phyloP scores from a whole-genome alignment of 345 rosid species.

The Eucalyptus erythrocorys region DNA sequence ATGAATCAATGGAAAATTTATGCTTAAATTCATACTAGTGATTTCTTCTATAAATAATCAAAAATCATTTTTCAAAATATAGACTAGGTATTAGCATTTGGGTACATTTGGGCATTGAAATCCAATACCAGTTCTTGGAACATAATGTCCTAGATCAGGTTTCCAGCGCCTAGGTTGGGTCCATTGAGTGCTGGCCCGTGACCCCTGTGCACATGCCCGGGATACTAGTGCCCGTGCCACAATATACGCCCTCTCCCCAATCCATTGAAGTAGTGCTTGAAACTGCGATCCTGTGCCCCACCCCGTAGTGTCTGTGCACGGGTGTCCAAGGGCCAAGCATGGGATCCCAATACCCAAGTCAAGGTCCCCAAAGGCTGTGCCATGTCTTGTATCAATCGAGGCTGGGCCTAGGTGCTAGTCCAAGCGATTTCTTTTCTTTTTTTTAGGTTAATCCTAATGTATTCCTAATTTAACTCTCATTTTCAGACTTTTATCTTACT shows the following conservation, averaged over 20 bases:
- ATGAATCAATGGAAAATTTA: background rate
- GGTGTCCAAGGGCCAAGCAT: rapidly evolving
- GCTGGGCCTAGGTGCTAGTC: background rate
- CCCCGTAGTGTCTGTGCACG: no score
- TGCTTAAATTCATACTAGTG: rapidly evolving
- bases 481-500: no score
- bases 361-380: background rate
- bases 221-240: rapidly evolving
- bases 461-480: no score
- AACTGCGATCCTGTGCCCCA: rapidly evolving
- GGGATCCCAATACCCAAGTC: rapidly evolving
- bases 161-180: rapidly evolving
- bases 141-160: rapidly evolving
- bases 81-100: rapidly evolving
- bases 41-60: background rate
- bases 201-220: rapidly evolving
- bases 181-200: background rate
- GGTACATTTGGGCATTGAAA: background rate
- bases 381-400: background rate
- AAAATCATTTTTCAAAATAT: no score
- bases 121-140: rapidly evolving
- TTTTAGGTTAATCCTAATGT: no score
- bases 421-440: no score
- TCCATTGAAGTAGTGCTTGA: background rate
- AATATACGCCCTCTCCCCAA: rapidly evolving